Conservation (phyloP, 345 rosid species). For the Linum trigynum region DNA sequence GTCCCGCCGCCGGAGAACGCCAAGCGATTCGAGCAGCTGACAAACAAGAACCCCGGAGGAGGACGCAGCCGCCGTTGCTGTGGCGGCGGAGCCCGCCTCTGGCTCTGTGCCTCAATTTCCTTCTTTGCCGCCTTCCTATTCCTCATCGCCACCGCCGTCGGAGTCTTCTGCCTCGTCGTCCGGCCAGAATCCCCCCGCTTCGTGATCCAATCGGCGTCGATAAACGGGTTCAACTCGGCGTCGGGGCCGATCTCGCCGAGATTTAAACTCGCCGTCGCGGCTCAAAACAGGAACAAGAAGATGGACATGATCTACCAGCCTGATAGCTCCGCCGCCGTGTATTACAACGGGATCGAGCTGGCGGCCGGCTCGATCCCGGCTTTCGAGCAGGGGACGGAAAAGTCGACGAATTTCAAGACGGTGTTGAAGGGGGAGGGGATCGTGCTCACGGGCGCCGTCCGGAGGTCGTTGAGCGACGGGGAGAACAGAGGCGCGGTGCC, state of each 20-base stretch:
- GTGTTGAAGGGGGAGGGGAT: constrained; percentile 39
- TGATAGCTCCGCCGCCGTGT: constrained; percentile 37
- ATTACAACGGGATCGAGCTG: constrained; percentile 29
- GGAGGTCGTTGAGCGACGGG: constrained; percentile 17
- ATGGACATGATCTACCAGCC: constrained; percentile 51
- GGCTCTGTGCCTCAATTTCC: constrained; percentile 22
- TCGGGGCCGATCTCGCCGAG: constrained; percentile 41
- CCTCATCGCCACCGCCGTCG: constrained; percentile 41
- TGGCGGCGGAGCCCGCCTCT: constrained; percentile 41
- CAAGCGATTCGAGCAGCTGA: constrained; percentile 41
- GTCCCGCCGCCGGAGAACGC: constrained; percentile 83
- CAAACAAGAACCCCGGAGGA: constrained; percentile 19
- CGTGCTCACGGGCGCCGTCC: constrained; percentile 27
- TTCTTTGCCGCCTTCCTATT: constrained; percentile 23
- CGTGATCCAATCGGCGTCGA: constrained; percentile 37
- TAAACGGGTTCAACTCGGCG: constrained; percentile 49
- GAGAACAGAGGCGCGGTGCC: constrained; percentile 39
- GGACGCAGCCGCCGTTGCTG: constrained; percentile 24
- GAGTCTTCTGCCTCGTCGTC: constrained; percentile 48
- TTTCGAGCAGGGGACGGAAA: constrained; percentile 52
- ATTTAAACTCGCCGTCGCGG: constrained; percentile 45
- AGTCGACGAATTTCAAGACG: constrained; percentile 42
- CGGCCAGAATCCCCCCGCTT: constrained; percentile 58
- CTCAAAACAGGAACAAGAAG: constrained; percentile 55
- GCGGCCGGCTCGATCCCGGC: constrained; percentile 42